Evolutionary conservation across 768 basidiomycete genomes (phyloP).

Genomic region (Neoboletus brunneissimus): DNA sequence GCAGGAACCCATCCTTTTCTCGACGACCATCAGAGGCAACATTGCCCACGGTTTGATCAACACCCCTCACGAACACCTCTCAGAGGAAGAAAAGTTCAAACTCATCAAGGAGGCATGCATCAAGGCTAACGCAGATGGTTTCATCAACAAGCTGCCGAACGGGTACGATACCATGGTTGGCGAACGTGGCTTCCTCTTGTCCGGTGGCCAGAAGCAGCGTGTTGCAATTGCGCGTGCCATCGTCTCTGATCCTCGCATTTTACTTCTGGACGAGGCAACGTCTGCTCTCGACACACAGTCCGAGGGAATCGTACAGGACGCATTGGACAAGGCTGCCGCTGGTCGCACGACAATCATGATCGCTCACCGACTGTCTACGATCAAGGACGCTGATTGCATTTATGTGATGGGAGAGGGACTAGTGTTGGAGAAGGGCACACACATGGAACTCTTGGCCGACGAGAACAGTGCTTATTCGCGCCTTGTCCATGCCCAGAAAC

Average conservation of each 20-base stretch:
- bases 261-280: slow-evolving; percentile 89
- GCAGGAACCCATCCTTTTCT: slow-evolving; percentile 85
- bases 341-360: slow-evolving; percentile 81
- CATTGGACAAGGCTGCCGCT: slow-evolving; percentile 78
- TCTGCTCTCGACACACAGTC: slow-evolving; percentile 88
- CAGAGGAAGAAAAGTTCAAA: slow-evolving; percentile 71
- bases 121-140: slow-evolving; percentile 89
- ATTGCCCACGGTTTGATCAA: slow-evolving; percentile 84
- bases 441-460: slow-evolving; percentile 59
- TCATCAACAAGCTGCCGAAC: slow-evolving; percentile 73
- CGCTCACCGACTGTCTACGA: slow-evolving; percentile 77
- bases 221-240: slow-evolving; percentile 88
- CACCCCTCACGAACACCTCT: slow-evolving; percentile 60
- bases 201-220: slow-evolving; percentile 86
- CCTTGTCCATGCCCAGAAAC: slow-evolving; percentile 75
- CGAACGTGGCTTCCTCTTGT: slow-evolving; percentile 81
- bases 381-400: slow-evolving; percentile 80
- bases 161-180: slow-evolving; percentile 90
- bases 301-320: slow-evolving; percentile 86
- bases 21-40: slow-evolving; percentile 77
- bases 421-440: slow-evolving; percentile 78
- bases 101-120: slow-evolving; percentile 82
- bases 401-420: slow-evolving; percentile 89
- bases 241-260: slow-evolving; percentile 80
- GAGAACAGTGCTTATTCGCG: slow-evolving; percentile 67